Evolutionary conservation across 1,139 yeast genomes (phyloP).

Genomic region (Blastobotrys ciferrii): DNA sequence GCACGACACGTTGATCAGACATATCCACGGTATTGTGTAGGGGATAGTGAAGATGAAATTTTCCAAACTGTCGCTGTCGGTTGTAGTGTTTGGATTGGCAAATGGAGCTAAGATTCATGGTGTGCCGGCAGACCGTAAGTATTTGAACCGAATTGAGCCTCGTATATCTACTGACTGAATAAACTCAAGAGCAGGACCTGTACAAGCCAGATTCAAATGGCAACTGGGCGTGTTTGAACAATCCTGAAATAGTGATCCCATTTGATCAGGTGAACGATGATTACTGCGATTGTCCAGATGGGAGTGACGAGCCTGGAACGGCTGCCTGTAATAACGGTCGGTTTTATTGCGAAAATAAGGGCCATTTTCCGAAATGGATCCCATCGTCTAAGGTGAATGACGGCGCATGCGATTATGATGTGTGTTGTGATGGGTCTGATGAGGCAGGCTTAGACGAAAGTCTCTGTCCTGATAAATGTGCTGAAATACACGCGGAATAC

Average conservation of each 20-base stretch:
- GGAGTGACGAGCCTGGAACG: conserved; percentile 96
- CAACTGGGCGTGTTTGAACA: conserved; percentile 66
- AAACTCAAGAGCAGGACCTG: conserved; percentile 37
- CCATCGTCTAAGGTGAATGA: conserved; percentile 69
- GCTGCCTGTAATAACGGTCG: conserved; percentile 63
- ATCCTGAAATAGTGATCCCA: conserved; percentile 61
- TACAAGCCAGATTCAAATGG: conserved; percentile 54
- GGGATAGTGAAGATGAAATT: not conserved
- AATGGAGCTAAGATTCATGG: conserved; percentile 8
- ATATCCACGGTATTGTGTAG: not conserved
- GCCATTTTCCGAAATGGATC: conserved; percentile 46
- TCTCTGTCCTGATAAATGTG: conserved; percentile 45
- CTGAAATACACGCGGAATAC: conserved; percentile 43
- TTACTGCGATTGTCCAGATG: conserved; percentile 96
- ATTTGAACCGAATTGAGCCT: not conserved
- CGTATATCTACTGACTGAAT: not conserved
- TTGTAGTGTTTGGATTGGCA: conserved; percentile 4
- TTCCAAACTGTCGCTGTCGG: not conserved
- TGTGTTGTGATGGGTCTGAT: conserved; percentile 95
- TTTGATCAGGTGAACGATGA: conserved; percentile 76
- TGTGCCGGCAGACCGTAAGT: conserved; percentile 10
- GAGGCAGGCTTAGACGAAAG: conserved; percentile 47
- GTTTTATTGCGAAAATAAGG: conserved; percentile 78
- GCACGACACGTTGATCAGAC: not conserved
- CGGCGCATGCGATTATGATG: conserved; percentile 86